Evolutionary conservation across 1,284 basidiomycete species (phyloP).

Genomic region (Cronartium ribicola): DNA sequence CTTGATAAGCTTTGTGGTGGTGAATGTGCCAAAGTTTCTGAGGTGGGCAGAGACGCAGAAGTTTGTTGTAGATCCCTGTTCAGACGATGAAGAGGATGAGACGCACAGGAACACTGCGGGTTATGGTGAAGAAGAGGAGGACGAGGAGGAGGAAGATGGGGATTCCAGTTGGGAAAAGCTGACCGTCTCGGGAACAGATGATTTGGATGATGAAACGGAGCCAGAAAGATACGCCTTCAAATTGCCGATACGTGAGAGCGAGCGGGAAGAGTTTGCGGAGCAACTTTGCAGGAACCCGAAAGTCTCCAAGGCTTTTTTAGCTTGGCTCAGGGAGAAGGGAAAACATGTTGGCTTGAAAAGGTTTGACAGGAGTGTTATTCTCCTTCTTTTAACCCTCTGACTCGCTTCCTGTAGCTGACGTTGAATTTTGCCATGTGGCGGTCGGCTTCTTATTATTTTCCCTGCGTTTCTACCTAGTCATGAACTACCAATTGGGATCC

Average conservation of each 20-base stretch:
- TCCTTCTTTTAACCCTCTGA: background rate
- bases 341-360: constrained; percentile 14
- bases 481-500: background rate
- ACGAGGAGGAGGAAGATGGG: background rate
- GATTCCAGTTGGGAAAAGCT: background rate
- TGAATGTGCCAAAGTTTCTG: constrained; percentile 5
- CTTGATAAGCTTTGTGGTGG: constrained; percentile 19
- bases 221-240: background rate
- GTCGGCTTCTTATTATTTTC: background rate
- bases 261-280: background rate
- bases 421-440: background rate
- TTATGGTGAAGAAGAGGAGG: background rate
- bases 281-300: constrained; percentile 14
- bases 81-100: background rate
- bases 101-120: background rate
- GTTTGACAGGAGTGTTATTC: background rate
- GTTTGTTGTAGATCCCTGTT: background rate
- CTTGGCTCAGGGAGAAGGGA: background rate
- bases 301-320: constrained; percentile 21
- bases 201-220: background rate
- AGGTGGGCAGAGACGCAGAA: constrained; percentile 7
- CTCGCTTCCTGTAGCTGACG: background rate
- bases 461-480: background rate
- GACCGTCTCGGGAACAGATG: background rate
- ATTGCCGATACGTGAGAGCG: background rate